These are phyloP conservation scores for Pascua guehoae DNA, from an alignment of 1,284 basidiomycete species.

Conservation along the genomic window DNA sequence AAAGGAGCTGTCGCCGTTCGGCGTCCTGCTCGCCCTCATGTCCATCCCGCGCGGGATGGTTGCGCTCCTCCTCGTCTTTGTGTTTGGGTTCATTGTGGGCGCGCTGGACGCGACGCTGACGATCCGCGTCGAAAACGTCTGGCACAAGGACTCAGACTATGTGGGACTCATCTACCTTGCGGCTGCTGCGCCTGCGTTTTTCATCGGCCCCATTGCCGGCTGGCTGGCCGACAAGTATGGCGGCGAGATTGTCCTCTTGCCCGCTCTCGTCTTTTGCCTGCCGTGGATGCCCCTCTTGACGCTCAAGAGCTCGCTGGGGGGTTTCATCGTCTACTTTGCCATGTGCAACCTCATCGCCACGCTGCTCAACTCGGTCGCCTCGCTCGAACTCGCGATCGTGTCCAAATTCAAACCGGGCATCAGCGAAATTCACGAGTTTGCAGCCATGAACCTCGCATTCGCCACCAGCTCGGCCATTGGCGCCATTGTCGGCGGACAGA, in stretches of 20 bases:
- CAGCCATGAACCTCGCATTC: constrained; percentile 43
- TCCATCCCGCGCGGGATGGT: constrained; percentile 59
- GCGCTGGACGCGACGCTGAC: constrained; percentile 53
- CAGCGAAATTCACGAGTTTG: constrained; percentile 44
- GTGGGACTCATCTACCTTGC: constrained; percentile 70
- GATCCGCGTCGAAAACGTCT: constrained; percentile 60
- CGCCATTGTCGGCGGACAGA: constrained; percentile 39
- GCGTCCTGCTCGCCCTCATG: constrained; percentile 54
- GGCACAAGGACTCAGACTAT: constrained; percentile 59
- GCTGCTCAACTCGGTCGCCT: constrained; percentile 16
- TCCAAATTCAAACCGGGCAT: constrained; percentile 24
- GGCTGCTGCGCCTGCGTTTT: constrained; percentile 60
- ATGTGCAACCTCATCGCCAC: constrained; percentile 47
- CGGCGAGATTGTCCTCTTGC: constrained; percentile 57
- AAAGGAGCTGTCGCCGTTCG: constrained; percentile 36
- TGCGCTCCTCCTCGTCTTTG: constrained; percentile 56
- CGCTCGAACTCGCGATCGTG: constrained; percentile 17
- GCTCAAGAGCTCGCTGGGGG: constrained; percentile 55
- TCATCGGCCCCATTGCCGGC: constrained; percentile 63
- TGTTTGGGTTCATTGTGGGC: constrained; percentile 56
- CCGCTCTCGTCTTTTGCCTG: constrained; percentile 56
- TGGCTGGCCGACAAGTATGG: constrained; percentile 62
- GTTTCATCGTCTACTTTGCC: constrained; percentile 62
- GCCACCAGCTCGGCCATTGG: constrained; percentile 34
- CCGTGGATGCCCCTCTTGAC: constrained; percentile 66